phyloP scores from a whole-genome alignment of 352 stramenopile species.

The Phytophthora agathidicida region DNA sequence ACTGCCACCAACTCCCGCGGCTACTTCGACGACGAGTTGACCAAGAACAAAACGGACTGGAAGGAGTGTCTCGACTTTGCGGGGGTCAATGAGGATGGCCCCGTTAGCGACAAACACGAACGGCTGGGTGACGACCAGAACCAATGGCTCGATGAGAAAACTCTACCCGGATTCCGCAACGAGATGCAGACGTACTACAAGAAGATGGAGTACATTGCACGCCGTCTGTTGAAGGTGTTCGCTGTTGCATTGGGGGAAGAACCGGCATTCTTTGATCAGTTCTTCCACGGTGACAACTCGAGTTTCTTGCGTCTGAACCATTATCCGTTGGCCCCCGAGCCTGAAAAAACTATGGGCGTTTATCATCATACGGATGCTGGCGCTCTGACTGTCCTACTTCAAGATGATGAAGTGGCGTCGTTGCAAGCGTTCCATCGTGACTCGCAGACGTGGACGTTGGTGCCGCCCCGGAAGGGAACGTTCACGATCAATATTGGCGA shows the following conservation, averaged over 20 bases:
- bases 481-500: slow-evolving; percentile 70
- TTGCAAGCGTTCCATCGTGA: slow-evolving; percentile 59
- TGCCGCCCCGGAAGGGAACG: slow-evolving; percentile 49
- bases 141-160: slow-evolving; percentile 63
- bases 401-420: slow-evolving; percentile 61
- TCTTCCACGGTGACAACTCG: slow-evolving; percentile 77
- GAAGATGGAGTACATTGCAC: slow-evolving; percentile 60
- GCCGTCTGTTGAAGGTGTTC: slow-evolving; percentile 60
- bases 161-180: slow-evolving; percentile 59
- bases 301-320: slow-evolving; percentile 93
- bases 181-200: slow-evolving; percentile 47
- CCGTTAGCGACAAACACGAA: slow-evolving; percentile 56
- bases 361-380: slow-evolving; percentile 68
- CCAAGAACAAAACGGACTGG: slow-evolving; percentile 93
- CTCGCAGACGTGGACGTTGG: slow-evolving; percentile 49
- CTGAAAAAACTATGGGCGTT: slow-evolving; percentile 52
- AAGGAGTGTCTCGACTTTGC: slow-evolving; percentile 89
- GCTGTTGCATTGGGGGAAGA: slow-evolving; percentile 52
- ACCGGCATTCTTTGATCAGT: slow-evolving; percentile 60
- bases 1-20: slow-evolving; percentile 85
- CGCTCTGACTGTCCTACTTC: slow-evolving; percentile 60
- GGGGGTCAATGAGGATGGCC: slow-evolving; percentile 38
- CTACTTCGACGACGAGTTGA: slow-evolving; percentile 95
- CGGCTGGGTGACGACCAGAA: slow-evolving; percentile 89
- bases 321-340: slow-evolving; percentile 75